Percentiles rank a stretch among this genome's conserved stretches.
Conservation (phyloP, 2,329 filamentous ascomycete species). For the Epicoccum sorghinum region DNA sequence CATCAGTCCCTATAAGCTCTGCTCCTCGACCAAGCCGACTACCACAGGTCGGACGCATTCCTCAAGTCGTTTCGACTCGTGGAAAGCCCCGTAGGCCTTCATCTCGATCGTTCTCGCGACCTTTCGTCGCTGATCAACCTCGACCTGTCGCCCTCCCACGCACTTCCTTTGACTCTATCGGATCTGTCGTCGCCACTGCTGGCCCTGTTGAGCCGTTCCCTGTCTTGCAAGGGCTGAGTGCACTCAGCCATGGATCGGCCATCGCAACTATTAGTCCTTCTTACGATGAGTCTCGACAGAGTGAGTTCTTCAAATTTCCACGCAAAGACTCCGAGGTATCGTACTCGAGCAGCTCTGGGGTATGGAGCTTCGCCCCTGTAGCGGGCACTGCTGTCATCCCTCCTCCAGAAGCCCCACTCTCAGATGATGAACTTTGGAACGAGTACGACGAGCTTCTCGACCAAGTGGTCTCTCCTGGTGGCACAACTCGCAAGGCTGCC, state of each 20-base stretch:
- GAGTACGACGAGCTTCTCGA: conserved; percentile 91
- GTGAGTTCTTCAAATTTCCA: conserved; percentile 77
- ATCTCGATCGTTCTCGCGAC: conserved; percentile 82
- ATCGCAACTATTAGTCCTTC: conserved; percentile 42
- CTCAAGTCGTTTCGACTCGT: conserved; percentile 73
- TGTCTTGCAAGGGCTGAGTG: conserved; percentile 41
- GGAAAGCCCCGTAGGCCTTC: conserved; percentile 69
- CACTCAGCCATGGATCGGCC: conserved; percentile 47
- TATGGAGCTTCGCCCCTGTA: conserved; percentile 64
- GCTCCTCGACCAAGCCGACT: conserved; percentile 66
- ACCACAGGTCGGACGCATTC: conserved; percentile 84
- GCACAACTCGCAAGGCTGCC: conserved; percentile 9
- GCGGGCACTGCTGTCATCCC: conserved; percentile 68
- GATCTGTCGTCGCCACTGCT: conserved; percentile 34
- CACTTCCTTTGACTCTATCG: conserved; percentile 42
- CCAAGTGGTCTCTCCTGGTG: conserved; percentile 60
- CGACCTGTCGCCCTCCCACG: conserved; percentile 39
- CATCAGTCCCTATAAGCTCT: conserved; percentile 30
- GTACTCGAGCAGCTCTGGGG: conserved; percentile 69
- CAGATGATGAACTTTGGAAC: conserved; percentile 90
- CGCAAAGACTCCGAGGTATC: conserved; percentile 74
- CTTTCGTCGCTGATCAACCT: conserved; percentile 65
- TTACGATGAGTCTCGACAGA: conserved; percentile 38
- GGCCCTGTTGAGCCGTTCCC: conserved; percentile 44
- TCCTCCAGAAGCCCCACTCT: conserved; percentile 64